These are phyloP conservation scores for Arabidopsis arenosa DNA, from an alignment of 345 rosid genomes.

Conservation along the genomic window DNA sequence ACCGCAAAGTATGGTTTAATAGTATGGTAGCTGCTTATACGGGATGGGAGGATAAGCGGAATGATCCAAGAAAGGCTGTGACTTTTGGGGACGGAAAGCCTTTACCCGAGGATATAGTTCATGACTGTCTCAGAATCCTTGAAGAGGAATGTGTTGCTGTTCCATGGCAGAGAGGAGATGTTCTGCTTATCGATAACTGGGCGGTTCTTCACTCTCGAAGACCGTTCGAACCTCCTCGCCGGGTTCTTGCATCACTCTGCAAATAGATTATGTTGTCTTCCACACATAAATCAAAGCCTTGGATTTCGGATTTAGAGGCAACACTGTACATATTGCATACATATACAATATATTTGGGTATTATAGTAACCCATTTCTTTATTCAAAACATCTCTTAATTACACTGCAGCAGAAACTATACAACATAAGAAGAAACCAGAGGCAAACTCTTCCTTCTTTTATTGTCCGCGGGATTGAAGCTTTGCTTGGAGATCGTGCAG, in stretches of 20 bases:
- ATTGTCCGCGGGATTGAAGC: not conserved
- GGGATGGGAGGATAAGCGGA: constrained; percentile 81
- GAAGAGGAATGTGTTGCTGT: constrained; percentile 81
- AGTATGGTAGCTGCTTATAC: constrained; percentile 93
- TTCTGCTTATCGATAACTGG: constrained; percentile 78
- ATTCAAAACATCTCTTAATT: constrained; percentile 8
- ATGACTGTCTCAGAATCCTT: constrained; percentile 65
- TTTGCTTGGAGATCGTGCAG: not conserved
- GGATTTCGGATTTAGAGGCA: not conserved
- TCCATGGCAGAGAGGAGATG: constrained; percentile 92
- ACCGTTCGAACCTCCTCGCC: constrained; percentile 76
- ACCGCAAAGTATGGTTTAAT: constrained; percentile 86
- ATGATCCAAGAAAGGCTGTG: constrained; percentile 75
- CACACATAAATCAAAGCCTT: not conserved
- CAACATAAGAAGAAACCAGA: constrained; percentile 15
- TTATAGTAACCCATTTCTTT: constrained; percentile 26
- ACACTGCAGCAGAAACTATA: constrained; percentile 17
- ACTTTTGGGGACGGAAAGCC: constrained; percentile 75
- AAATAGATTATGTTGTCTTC: constrained; percentile 47
- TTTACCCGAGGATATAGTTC: constrained; percentile 63
- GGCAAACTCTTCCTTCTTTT: constrained; percentile 12
- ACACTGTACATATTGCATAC: constrained; percentile 17
- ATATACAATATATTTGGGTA: constrained; percentile 8
- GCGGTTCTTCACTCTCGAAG: constrained; percentile 85
- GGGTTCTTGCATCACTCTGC: constrained; percentile 85